Conservation (phyloP, 257 asterid species). For the Przewalskia tangutica region DNA sequence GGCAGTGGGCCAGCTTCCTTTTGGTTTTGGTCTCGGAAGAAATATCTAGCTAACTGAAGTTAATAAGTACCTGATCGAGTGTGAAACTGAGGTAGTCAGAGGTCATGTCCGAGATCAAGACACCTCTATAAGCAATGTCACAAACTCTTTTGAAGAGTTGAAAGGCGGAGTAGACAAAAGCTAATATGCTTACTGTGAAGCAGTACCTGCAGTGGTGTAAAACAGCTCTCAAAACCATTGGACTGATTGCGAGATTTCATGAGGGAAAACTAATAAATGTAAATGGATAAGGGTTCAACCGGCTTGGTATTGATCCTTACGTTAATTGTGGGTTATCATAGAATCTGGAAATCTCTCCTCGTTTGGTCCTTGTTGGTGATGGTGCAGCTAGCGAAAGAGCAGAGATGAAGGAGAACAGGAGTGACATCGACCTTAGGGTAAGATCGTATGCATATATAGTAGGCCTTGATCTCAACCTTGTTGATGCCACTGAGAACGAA, state of each 20-base stretch:
- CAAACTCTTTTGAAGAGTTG: conserved; percentile 48
- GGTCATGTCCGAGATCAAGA: conserved; percentile 43
- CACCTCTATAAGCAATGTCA: conserved; percentile 42
- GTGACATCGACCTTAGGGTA: conserved; percentile 28
- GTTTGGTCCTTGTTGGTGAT: conserved; percentile 13
- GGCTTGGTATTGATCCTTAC: conserved; percentile 22
- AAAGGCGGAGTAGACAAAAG: conserved; percentile 31
- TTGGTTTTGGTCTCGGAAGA: not conserved
- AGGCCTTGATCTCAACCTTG: conserved; percentile 34
- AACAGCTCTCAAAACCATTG: not conserved
- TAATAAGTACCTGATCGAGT: conserved; percentile 39
- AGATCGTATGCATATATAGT: conserved; percentile 23
- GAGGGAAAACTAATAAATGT: not conserved
- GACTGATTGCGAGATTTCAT: not conserved
- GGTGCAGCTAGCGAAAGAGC: conserved; percentile 33
- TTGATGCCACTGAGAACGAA: conserved; percentile 33
- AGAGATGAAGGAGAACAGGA: conserved; percentile 29
- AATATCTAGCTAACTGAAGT: not conserved
- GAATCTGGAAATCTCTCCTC: conserved; percentile 12
- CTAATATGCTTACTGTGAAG: conserved; percentile 26
- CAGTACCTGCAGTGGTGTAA: conserved; percentile 30
- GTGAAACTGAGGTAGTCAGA: conserved; percentile 62
- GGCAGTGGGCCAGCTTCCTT: not conserved
- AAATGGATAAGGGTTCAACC: not conserved
- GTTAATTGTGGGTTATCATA: conserved; percentile 18